Conservation (phyloP, 257 asterid genomes). For the Forsythia suspensa region DNA sequence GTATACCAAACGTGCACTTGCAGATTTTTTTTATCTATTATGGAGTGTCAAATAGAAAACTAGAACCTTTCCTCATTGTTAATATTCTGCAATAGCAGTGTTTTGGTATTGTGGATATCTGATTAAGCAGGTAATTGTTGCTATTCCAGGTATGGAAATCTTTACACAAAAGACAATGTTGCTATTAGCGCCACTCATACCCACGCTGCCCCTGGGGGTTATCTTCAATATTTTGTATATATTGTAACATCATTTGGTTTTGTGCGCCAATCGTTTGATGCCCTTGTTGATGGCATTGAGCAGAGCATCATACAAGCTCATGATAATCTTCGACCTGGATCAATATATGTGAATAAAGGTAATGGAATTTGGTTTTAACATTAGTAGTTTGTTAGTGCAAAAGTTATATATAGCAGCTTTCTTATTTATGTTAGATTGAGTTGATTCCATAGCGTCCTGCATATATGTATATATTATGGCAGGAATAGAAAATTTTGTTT, state of each 20-base stretch:
- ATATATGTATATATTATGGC: neutral
- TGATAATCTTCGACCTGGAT: conserved; percentile 86
- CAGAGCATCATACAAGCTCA: conserved; percentile 90
- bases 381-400: neutral
- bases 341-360: conserved; percentile 89
- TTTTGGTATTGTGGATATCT: conserved; percentile 16
- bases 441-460: neutral
- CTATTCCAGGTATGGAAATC: conserved; percentile 77
- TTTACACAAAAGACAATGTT: conserved; percentile 83
- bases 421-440: neutral
- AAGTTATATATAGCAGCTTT: neutral
- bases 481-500: neutral
- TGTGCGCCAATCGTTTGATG: conserved; percentile 96
- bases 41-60: neutral
- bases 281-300: conserved; percentile 94
- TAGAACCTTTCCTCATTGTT: neutral
- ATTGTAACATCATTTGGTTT: conserved; percentile 94
- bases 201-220: conserved; percentile 99
- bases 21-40: neutral
- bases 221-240: conserved; percentile 88
- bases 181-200: conserved; percentile 97
- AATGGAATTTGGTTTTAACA: conserved; percentile 12
- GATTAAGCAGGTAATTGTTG: conserved; percentile 6
- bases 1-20: neutral
- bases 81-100: neutral